These are phyloP conservation scores for Ceratocystis diversiconidia DNA, from an alignment of 2,329 filamentous ascomycete genomes.

Conservation along the genomic window DNA sequence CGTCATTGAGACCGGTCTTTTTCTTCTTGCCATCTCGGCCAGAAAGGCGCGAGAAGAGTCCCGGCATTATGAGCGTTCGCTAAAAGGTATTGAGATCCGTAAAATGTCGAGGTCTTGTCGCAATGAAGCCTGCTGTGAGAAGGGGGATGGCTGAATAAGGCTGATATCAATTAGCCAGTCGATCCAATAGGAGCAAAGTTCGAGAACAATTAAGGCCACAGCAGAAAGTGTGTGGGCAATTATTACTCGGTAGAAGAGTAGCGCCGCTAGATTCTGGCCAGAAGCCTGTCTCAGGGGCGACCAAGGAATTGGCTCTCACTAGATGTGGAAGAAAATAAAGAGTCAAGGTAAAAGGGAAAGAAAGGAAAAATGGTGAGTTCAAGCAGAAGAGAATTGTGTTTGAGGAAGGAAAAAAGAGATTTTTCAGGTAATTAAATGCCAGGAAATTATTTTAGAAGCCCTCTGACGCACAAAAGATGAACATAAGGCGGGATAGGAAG, in stretches of 20 bases:
- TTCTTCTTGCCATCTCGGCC: slow-evolving; percentile 64
- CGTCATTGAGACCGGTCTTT: slow-evolving; percentile 38
- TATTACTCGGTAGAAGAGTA: not conserved
- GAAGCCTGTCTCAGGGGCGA: slow-evolving; percentile 11
- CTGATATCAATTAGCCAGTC: not conserved
- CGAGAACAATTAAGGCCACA: not conserved
- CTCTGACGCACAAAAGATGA: not conserved
- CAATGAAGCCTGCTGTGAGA: not conserved
- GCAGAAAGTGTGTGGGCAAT: not conserved
- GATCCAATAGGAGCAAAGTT: not conserved
- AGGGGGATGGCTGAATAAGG: not conserved
- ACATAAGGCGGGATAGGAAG: not conserved
- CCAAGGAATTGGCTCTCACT: not conserved
- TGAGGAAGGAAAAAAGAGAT: not conserved
- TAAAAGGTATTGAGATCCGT: not conserved
- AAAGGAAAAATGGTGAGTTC: slow-evolving; percentile 1
- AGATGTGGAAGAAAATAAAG: no score
- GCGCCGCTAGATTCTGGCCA: not conserved
- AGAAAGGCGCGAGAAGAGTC: slow-evolving; percentile 53
- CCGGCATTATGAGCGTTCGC: slow-evolving; percentile 33
- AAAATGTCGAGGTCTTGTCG: not conserved
- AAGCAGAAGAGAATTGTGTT: not conserved
- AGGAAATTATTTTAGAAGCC: not conserved
- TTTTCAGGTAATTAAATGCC: not conserved
- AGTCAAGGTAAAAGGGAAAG: slow-evolving; percentile 4